Base-by-base conservation (phyloP, 192 early-diverging fungal genomes). In the Podila epigama region DNA sequence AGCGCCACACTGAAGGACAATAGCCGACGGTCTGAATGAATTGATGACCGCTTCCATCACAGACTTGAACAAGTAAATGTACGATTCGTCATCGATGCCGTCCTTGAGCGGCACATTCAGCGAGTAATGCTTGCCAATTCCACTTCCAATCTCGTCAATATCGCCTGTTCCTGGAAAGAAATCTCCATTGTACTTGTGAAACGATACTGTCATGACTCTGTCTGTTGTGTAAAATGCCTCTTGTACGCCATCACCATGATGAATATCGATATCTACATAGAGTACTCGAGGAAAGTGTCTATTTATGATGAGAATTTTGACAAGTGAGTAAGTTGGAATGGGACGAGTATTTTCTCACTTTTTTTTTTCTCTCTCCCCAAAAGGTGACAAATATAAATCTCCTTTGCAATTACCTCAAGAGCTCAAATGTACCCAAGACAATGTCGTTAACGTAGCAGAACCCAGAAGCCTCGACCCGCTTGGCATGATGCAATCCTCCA, bases 401-500 rank as follows among this genome's bases (percentile, higher is more conserved):
- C 22, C 11, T 11, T 12, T 42, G 48, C 41, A 55, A 68, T 57
- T 72, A 92, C 89, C 86, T 86, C 31, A 96, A 83, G 32, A 99
- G 85, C 58, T 92, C 91, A 40, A 97, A 87, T 34, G 95, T 97
- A 6, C 92, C 96, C 4, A 99, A 83, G 4, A 97, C 96, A 69
- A 97, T 95, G 68, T 99, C 98, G 72, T 99, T 99, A 13, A 99
- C 93, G 73, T 96, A 99, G 75, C 98, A 99, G 75, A 98, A 99
- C 5, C 98, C 98, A 44, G 92, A 89, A 1, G 98, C 98, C 59
- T 94, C 93, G 57, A 70, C 79, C 35, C 92, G 89, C 60, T 93
- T 92, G 22, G 92, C 93, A 66, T 99, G 97, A 83, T 99, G 96
- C 29, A 98, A 84, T 13, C 98, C 98, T 66, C 98, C 98, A 25